phyloP scores from a whole-genome alignment of 345 rosid species.

The Arabis hirsuta region DNA sequence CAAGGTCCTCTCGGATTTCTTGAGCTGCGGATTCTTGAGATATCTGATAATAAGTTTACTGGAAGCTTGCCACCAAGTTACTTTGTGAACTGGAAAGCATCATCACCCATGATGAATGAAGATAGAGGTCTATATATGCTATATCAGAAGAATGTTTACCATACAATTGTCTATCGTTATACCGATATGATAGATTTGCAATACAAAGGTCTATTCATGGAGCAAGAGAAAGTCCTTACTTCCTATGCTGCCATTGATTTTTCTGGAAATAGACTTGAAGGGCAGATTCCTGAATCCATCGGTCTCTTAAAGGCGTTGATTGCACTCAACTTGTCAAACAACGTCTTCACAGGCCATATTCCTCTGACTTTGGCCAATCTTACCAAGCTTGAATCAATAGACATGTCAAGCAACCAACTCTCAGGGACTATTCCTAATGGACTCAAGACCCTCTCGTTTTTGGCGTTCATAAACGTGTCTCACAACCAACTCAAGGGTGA shows the following conservation, averaged over 20 bases:
- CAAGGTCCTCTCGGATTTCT: slow-evolving; percentile 31
- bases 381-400: not conserved
- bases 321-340: slow-evolving; percentile 17
- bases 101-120: not conserved
- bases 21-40: not conserved
- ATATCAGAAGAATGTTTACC: too few species aligned
- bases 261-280: not conserved
- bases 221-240: not conserved
- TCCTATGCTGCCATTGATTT: not conserved
- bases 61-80: slow-evolving; percentile 22
- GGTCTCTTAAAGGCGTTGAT: not conserved
- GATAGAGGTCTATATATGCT: not conserved
- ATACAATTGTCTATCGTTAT: too few species aligned
- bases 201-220: slow-evolving; percentile 6
- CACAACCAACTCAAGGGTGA: too few species aligned
- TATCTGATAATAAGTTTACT: slow-evolving; percentile 12
- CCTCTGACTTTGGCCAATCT: slow-evolving; percentile 8
- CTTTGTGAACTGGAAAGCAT: slow-evolving; percentile 29
- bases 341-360: slow-evolving; percentile 8
- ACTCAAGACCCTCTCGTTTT: slow-evolving; percentile 8
- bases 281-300: slow-evolving; percentile 20
- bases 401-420: not conserved
- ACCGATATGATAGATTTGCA: not conserved
- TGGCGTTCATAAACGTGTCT: not conserved
- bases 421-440: slow-evolving; percentile 17